Base-by-base conservation (phyloP, 306 rosid genomes). In the Rubus idaeus region DNA sequence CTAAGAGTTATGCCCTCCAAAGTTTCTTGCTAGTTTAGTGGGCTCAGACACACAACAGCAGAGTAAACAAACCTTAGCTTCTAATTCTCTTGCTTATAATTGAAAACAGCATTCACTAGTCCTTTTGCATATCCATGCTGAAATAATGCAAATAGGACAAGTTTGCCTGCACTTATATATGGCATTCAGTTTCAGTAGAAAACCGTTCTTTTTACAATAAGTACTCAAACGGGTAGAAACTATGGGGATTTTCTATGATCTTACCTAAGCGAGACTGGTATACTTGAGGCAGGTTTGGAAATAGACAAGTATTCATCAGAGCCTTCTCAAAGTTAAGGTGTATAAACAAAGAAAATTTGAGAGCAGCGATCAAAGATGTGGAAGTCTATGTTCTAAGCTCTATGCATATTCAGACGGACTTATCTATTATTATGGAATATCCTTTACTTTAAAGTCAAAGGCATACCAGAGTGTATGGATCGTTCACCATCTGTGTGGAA, bases 401-500 rank as follows among this genome's bases (percentile, higher is more conserved):
- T 51, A 52, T 9, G 56, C 18, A 71, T 21, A 40, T 40, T 53
- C n/a, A 14, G 26, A 21, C 14, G 16, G 30, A 30, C 23, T 52
- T 5, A 20, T 12, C 42, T 21, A 46, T 10, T 37, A 30, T n/a
- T 18, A 57, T 4, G 3, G 26, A 69, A 35, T 21, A 26, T 66
- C 42, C 20, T 30, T 26, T 23, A 55, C 79, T 42, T 52, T 81
- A 67, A 51, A 74, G 21, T 56, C 30, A 75, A 81, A 71, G 72
- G 80, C 90, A 50, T 90, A 95, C 99, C 96, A 95, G 88, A 71
- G 97, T 92, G 78, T 80, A 92, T 20, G 99, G 99, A 90, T 95
- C 99, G 41, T 95, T 89, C 21, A 73, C 79, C 99, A 92, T 95
- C 87, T 89, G 99, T 16, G 97, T 89, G 79, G 99, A 90, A 88